Evolutionary conservation across 1,139 yeast species (phyloP), one percentile per base, ranked within the genome.

Genomic region (Taphrina wiesneri): DNA sequence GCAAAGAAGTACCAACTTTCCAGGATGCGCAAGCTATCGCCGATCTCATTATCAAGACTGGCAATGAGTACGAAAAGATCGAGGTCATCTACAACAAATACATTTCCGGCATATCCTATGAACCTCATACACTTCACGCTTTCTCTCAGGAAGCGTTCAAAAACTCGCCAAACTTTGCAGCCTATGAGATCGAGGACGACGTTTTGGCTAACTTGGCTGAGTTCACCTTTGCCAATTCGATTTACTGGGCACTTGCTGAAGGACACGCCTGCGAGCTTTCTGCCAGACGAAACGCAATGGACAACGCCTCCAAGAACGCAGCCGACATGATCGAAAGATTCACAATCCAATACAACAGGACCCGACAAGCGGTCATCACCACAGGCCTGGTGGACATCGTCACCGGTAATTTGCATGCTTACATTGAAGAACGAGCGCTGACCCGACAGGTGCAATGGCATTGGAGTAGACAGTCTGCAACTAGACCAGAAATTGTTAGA

Each of bases 241-340:
- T 93, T 75, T 85, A 88, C 79, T 81, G 95, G 77, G 97, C 97
- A 72, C 85, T 92, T 85, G 93, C 97, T 73, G 97, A 93, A 79
- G 98, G 97, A 79, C 92, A 93, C 80, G 98, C 99, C 71, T 90
- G 98, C 68, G 99, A 93, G 84, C 84, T 92, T 74, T 88, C 96
- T 73, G 97, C 99, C 70, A 91, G 99, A 86, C 92, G 99, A 87
- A 92, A 91, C 79, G 99, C 99, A 75, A 93, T 93, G 99, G 99
- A 93, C 81, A 93, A 92, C 78, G 99, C 99, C 71, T 91, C 98
- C 74, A 93, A 93, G 96, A 93, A 92, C 79, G 99, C 99, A 71
- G 96, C 96, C 82, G 99, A 93, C 75, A 93, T 93, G 99, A 93
- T 93, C 78, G 87, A 85, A 82, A 87, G 85, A 77, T 92, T 90